phyloP scores from a whole-genome alignment of 2,329 filamentous ascomycete genomes.

The Xylaria sp. region DNA sequence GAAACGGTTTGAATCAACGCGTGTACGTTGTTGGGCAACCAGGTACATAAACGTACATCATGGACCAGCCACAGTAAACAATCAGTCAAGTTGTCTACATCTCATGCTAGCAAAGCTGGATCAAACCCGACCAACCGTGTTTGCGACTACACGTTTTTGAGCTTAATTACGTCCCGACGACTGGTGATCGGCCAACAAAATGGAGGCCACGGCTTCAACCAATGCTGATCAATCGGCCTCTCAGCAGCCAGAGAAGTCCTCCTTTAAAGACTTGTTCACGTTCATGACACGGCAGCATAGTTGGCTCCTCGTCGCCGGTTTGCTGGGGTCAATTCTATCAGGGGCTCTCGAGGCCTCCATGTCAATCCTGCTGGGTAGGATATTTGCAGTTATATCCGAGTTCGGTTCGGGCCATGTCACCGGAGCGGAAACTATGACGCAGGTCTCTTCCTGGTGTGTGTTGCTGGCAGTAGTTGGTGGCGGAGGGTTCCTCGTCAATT shows the following conservation, averaged over 20 bases:
- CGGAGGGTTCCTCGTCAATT: conserved; percentile 73
- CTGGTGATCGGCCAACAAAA: conserved; percentile 4
- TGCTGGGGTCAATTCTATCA: conserved; percentile 65
- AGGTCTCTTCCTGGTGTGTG: conserved; percentile 69
- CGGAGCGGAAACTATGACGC: conserved; percentile 61
- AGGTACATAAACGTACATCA: conserved; percentile 1
- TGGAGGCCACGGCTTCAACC: conserved; percentile 18
- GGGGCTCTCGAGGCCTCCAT: conserved; percentile 72
- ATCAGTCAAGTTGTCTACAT: not conserved
- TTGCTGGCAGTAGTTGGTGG: conserved; percentile 71
- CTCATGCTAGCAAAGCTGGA: not conserved
- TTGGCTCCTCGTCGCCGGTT: conserved; percentile 62
- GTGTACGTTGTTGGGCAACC: conserved; percentile 7
- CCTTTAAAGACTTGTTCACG: conserved; percentile 66
- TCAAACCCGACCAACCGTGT: not conserved
- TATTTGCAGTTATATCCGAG: conserved; percentile 76
- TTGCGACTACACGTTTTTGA: not conserved
- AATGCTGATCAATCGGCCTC: not conserved
- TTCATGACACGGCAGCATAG: conserved; percentile 75
- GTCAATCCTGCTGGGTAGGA: conserved; percentile 75
- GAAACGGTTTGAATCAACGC: not conserved
- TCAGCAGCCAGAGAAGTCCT: conserved; percentile 20
- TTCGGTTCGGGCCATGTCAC: conserved; percentile 67
- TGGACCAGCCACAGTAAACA: conserved; percentile 21
- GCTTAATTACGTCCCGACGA: not conserved